These are phyloP conservation scores for Sequoia sempervirens DNA, from an alignment of 75 land plant genomes.

Conservation along the genomic window DNA sequence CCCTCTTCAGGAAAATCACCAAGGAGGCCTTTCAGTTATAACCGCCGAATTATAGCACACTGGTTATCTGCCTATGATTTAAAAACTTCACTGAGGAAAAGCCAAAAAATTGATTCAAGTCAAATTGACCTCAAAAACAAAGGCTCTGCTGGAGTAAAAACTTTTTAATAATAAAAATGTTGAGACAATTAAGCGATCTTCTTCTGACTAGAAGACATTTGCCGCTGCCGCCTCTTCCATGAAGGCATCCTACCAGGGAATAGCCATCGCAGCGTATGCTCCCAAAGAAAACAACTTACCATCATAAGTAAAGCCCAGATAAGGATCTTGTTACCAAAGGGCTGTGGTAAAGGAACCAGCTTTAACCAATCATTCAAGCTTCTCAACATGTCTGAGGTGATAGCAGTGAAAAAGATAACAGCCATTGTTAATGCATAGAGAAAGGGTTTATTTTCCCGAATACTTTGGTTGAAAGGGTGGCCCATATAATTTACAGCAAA, in stretches of 20 bases:
- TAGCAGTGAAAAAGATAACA: constrained; percentile 75
- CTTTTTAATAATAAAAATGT: neutral
- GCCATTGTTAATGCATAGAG: constrained; percentile 65
- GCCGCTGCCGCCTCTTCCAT: constrained; percentile 45
- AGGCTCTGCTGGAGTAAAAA: neutral
- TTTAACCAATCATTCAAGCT: constrained; percentile 87
- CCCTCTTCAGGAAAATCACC: neutral
- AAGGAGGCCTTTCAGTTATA: neutral
- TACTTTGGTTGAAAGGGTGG: constrained; percentile 96
- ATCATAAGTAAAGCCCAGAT: constrained; percentile 74
- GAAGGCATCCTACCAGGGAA: constrained; percentile 85
- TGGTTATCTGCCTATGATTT: neutral
- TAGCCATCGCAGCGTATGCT: constrained; percentile 72
- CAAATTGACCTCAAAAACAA: neutral
- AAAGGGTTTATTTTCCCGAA: constrained; percentile 89
- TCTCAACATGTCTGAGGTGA: constrained; percentile 85
- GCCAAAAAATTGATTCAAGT: neutral
- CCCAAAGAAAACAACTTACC: constrained; percentile 74
- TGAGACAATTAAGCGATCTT: constrained; percentile 11
- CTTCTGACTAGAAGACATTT: constrained; percentile 41
- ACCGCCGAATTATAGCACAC: neutral
- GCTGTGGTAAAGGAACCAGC: constrained; percentile 81
- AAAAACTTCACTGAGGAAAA: neutral
- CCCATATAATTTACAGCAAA: constrained; percentile 99
- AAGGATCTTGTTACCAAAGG: constrained; percentile 63